Conservation (phyloP, 2,329 filamentous ascomycete species). For the Aspergillus unguis region DNA sequence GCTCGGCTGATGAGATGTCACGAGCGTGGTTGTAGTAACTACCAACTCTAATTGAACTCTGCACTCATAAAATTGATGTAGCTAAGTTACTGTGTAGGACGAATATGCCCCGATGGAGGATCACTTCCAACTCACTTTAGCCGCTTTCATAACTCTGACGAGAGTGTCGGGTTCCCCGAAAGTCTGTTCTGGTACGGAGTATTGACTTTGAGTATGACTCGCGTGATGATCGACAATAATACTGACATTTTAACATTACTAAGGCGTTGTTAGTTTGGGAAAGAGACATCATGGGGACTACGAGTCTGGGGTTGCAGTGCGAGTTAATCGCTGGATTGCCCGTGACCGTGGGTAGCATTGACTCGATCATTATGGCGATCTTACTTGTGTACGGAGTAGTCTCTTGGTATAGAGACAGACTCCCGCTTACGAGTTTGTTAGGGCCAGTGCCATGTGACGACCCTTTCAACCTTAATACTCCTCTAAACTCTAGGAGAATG, state of each 20-base stretch:
- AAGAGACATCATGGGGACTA: conserved; percentile 5
- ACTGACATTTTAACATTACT: too few relatives aligned
- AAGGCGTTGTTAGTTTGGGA: too few relatives aligned
- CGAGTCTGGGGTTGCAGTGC: conserved; percentile 8
- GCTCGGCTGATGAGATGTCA: conserved; percentile 11
- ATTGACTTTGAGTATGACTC: background rate
- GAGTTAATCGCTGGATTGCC: background rate
- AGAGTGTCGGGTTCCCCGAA: background rate
- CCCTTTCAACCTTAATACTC: background rate
- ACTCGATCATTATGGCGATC: conserved; percentile 3
- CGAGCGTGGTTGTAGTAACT: background rate
- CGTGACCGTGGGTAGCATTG: conserved; percentile 8
- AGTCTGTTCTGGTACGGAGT: background rate
- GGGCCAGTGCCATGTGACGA: conserved; percentile 1
- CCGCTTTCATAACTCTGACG: background rate
- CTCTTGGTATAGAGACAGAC: too few relatives aligned
- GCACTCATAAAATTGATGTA: too few relatives aligned
- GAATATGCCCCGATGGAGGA: background rate
- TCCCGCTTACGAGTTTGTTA: too few relatives aligned
- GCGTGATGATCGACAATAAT: background rate
- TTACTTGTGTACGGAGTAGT: too few relatives aligned
- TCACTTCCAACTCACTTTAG: background rate
- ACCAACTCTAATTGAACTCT: background rate
- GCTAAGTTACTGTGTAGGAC: conserved; percentile 7
- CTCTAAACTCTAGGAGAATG: background rate